A percentile compares a stretch with the other conserved stretches of the same genome.
Conservation (phyloP, 768 basidiomycete species). For the Boletus pseudo-olivaceus region DNA sequence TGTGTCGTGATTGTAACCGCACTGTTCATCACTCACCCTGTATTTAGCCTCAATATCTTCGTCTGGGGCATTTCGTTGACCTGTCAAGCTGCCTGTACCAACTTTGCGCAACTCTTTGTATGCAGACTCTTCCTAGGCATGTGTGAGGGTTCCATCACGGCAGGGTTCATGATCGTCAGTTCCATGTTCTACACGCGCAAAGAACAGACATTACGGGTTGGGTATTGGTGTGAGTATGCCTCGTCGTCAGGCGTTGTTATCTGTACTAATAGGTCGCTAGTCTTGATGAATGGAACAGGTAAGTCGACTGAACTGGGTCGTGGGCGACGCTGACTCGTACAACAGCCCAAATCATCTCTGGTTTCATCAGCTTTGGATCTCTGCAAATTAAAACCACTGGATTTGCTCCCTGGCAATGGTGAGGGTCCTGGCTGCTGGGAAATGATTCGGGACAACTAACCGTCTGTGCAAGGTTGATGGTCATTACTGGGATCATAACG, state of each 20-base stretch:
- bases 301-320: neutral
- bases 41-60: constrained; percentile 57
- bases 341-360: constrained; percentile 65
- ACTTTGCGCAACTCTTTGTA: constrained; percentile 61
- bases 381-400: constrained; percentile 54
- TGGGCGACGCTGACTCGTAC: constrained; percentile 3
- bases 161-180: constrained; percentile 73
- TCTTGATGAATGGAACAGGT: constrained; percentile 76
- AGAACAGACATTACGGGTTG: constrained; percentile 66
- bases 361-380: constrained; percentile 64
- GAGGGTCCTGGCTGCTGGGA: constrained; percentile 2
- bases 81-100: constrained; percentile 66
- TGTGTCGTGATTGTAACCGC: constrained; percentile 2
- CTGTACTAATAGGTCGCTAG: constrained; percentile 29
- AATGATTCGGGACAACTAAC: neutral
- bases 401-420: constrained; percentile 77
- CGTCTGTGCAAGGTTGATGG: constrained; percentile 50
- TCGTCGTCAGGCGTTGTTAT: neutral
- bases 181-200: constrained; percentile 76
- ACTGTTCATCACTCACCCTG: neutral
- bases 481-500: constrained; percentile 63
- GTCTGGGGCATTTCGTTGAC: constrained; percentile 62
- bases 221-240: constrained; percentile 66
- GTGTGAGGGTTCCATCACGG: constrained; percentile 70
- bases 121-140: constrained; percentile 65